Percentiles rank a stretch among this genome's conserved stretches.
phyloP scores from a whole-genome alignment of 257 asterid genomes.

The Coffea eugenioides region DNA sequence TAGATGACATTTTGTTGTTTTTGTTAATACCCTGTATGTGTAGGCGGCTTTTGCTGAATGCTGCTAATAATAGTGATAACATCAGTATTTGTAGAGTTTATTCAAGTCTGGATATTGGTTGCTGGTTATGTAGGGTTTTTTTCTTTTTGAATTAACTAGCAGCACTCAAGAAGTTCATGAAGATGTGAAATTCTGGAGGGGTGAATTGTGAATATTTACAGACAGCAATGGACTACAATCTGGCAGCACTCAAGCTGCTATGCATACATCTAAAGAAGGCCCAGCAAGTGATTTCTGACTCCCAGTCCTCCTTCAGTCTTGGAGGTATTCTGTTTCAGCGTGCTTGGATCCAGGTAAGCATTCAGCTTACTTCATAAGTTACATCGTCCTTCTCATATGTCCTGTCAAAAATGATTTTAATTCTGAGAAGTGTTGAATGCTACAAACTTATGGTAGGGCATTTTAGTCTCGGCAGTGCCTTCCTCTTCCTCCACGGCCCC shows the following conservation, averaged over 20 bases:
- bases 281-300: constrained; percentile 27
- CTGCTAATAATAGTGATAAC: too few relatives aligned
- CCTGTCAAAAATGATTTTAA: constrained; percentile 1
- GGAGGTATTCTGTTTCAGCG: constrained; percentile 92
- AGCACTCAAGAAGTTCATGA: neutral
- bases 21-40: too few relatives aligned
- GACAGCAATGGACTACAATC: constrained; percentile 59
- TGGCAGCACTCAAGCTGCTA: constrained; percentile 80
- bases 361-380: neutral
- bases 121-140: too few relatives aligned
- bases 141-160: too few relatives aligned
- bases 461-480: constrained; percentile 51
- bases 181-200: neutral
- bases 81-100: too few relatives aligned
- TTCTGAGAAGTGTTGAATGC: neutral
- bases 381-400: neutral
- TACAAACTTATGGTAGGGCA: constrained; percentile 45
- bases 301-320: constrained; percentile 51
- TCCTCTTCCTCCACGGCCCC: constrained; percentile 7
- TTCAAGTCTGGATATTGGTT: too few relatives aligned
- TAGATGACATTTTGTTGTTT: too few relatives aligned
- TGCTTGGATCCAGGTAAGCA: constrained; percentile 79
- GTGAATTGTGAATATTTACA: neutral
- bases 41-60: too few relatives aligned
- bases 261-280: constrained; percentile 62